phyloP scores from a whole-genome alignment of 2,329 filamentous ascomycete genomes.

The Paecilomyces niveus region DNA sequence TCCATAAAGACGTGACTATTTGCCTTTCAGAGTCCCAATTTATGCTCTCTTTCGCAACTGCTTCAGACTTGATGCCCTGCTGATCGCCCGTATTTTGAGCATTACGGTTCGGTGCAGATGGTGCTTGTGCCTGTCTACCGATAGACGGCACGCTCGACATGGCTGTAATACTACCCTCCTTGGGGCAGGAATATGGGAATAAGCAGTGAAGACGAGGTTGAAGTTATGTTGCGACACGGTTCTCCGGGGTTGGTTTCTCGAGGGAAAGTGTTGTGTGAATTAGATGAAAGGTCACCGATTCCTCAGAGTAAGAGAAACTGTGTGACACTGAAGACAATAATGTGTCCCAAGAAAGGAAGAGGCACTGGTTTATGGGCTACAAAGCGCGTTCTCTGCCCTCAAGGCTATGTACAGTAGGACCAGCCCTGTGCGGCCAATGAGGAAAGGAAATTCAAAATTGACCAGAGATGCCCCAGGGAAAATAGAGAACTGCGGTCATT shows the following conservation, averaged over 20 bases:
- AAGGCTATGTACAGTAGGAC: background rate
- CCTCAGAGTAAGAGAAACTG: background rate
- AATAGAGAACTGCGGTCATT: background rate
- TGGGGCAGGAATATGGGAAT: background rate
- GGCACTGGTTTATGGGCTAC: background rate
- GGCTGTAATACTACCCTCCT: background rate
- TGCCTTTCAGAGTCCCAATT: constrained; percentile 28
- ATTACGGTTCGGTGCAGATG: background rate
- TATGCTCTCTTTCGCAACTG: background rate
- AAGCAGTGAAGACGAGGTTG: background rate
- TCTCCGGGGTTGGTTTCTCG: background rate
- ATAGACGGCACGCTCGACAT: background rate
- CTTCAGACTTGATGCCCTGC: background rate
- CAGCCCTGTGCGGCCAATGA: background rate
- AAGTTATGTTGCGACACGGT: background rate
- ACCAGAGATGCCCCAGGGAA: background rate
- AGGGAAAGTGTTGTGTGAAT: background rate
- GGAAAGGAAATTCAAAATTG: background rate
- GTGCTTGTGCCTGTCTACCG: background rate
- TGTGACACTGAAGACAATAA: background rate
- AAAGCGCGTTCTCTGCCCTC: background rate
- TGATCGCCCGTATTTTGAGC: background rate
- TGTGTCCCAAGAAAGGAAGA: background rate
- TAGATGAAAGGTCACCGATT: background rate
- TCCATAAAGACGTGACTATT: constrained; percentile 32